These are phyloP conservation scores for Chaetomium fimeti DNA, from an alignment of 495 filamentous ascomycete genomes.

Conservation along the genomic window DNA sequence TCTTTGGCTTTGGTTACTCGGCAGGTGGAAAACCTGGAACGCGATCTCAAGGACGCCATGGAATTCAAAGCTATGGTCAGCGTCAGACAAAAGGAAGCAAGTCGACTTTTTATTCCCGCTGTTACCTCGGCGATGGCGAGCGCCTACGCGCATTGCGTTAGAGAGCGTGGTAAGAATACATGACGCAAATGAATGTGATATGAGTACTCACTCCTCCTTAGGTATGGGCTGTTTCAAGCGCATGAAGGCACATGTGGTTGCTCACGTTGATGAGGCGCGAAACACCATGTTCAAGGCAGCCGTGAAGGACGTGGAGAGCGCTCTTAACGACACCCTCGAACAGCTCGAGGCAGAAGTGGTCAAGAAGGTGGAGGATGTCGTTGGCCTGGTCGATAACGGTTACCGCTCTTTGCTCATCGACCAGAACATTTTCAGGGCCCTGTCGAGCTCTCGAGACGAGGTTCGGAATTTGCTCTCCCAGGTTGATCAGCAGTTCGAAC, in stretches of 20 bases:
- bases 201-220: slow-evolving; percentile 15
- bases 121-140: slow-evolving; percentile 44
- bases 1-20: slow-evolving; percentile 15
- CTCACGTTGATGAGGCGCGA: slow-evolving; percentile 42
- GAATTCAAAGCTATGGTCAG: slow-evolving; percentile 39
- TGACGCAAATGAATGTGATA: not conserved
- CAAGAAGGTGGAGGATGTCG: not conserved
- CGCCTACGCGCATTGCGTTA: slow-evolving; percentile 46
- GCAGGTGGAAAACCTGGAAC: slow-evolving; percentile 44
- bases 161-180: slow-evolving; percentile 43
- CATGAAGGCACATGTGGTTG: slow-evolving; percentile 50
- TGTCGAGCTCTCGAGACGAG: not conserved
- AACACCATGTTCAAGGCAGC: slow-evolving; percentile 49
- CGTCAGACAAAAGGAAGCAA: slow-evolving; percentile 51
- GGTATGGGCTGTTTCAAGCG: slow-evolving; percentile 48
- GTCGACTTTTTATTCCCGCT: slow-evolving; percentile 50
- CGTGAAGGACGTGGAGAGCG: slow-evolving; percentile 35
- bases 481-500: slow-evolving; percentile 16
- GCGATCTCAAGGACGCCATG: slow-evolving; percentile 37
- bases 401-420: slow-evolving; percentile 42
- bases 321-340: slow-evolving; percentile 38
- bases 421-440: slow-evolving; percentile 17
- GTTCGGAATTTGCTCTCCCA: slow-evolving; percentile 6
- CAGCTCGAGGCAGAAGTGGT: slow-evolving; percentile 14
- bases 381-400: slow-evolving; percentile 32